Evolutionary conservation across 805 yeast genomes (phyloP).

Genomic region (Ogataea siamensis): DNA sequence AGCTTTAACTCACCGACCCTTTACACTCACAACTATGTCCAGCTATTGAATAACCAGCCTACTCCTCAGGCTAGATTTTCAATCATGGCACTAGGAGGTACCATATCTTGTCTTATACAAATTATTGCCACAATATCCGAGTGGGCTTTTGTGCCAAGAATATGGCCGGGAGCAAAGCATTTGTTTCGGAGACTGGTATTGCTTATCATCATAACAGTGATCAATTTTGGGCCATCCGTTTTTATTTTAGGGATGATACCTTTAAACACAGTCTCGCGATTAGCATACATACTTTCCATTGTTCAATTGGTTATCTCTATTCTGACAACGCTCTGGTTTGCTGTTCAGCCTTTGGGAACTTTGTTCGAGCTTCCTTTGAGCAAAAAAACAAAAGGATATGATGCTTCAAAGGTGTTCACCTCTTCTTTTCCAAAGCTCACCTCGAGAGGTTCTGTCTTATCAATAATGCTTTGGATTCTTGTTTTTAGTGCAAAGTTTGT

Average conservation of each 20-base stretch:
- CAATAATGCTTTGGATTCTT: slow-evolving; percentile 45
- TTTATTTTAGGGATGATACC: slow-evolving; percentile 40
- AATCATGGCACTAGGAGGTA: slow-evolving; percentile 45
- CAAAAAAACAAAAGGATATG: slow-evolving; percentile 27
- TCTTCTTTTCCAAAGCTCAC: slow-evolving; percentile 42
- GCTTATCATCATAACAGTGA: slow-evolving; percentile 32
- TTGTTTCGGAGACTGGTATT: slow-evolving; percentile 35
- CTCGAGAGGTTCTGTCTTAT: slow-evolving; percentile 39
- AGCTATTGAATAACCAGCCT: slow-evolving; percentile 43
- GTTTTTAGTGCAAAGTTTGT: slow-evolving; percentile 49
- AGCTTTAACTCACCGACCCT: slow-evolving; percentile 50
- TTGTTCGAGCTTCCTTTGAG: slow-evolving; percentile 30
- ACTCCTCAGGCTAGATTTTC: slow-evolving; percentile 44
- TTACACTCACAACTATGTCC: slow-evolving; percentile 43
- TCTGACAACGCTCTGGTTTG: slow-evolving; percentile 41
- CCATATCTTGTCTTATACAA: slow-evolving; percentile 42
- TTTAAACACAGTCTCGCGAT: slow-evolving; percentile 34
- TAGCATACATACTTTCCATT: slow-evolving; percentile 39
- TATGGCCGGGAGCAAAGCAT: slow-evolving; percentile 47
- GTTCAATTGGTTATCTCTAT: slow-evolving; percentile 44
- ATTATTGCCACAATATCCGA: slow-evolving; percentile 43
- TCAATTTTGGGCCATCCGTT: slow-evolving; percentile 42
- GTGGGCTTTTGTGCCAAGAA: slow-evolving; percentile 43
- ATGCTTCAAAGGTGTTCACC: slow-evolving; percentile 41
- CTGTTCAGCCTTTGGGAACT: slow-evolving; percentile 38